These are phyloP conservation scores for Fusarium ramigenum DNA, from an alignment of 2,329 filamentous ascomycete species.

Conservation along the genomic window DNA sequence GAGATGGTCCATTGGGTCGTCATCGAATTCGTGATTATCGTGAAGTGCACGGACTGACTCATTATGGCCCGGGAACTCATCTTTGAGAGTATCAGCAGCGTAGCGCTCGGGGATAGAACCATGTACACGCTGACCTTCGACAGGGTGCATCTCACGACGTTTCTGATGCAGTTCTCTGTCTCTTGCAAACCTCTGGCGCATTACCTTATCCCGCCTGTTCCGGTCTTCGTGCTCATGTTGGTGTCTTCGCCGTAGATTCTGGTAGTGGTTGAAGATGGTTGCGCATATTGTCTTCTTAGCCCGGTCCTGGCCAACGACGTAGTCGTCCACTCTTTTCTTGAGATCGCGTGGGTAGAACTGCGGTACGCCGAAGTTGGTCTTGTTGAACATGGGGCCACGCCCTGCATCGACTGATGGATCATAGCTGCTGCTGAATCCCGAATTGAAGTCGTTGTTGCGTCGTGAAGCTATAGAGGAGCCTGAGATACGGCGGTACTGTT, in stretches of 20 bases:
- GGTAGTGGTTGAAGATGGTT: constrained; percentile 96
- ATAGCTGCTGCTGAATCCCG: constrained; percentile 68
- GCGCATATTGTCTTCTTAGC: constrained; percentile 94
- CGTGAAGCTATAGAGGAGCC: constrained; percentile 45
- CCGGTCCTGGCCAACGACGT: constrained; percentile 93
- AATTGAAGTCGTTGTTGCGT: constrained; percentile 61
- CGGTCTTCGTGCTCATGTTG: constrained; percentile 77
- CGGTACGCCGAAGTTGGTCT: constrained; percentile 66
- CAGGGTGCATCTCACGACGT: constrained; percentile 71
- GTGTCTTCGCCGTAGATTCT: constrained; percentile 80
- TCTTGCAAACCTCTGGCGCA: constrained; percentile 75
- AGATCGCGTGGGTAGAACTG: constrained; percentile 74
- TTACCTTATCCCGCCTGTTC: constrained; percentile 68
- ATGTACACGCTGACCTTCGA: constrained; percentile 72
- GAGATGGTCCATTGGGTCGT: constrained; percentile 53
- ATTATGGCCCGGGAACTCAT: constrained; percentile 64
- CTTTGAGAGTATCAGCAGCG: constrained; percentile 55
- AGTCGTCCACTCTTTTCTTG: constrained; percentile 93
- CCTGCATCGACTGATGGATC: constrained; percentile 63
- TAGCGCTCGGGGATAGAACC: constrained; percentile 43
- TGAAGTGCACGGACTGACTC: constrained; percentile 57
- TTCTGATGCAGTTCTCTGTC: constrained; percentile 69
- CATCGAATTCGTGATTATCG: constrained; percentile 46
- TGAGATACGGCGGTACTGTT: constrained; percentile 41
- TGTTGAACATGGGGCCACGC: constrained; percentile 68